Conservation (phyloP, 1,284 basidiomycete species). For the Apiotrichum sp. region DNA sequence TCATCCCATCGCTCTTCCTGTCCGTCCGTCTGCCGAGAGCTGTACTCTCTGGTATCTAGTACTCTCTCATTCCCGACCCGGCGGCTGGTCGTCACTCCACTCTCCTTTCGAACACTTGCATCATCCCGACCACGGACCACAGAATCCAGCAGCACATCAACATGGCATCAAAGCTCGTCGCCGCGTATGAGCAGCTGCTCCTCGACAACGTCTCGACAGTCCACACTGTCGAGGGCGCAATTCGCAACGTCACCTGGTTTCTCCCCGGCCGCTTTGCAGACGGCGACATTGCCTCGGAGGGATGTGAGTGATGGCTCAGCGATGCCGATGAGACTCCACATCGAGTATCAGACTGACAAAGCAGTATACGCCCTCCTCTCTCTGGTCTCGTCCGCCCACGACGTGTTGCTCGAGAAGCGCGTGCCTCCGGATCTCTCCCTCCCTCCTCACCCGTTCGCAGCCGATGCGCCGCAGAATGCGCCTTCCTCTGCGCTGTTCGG, state of each 20-base stretch:
- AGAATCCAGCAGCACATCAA: neutral
- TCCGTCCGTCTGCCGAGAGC: no score
- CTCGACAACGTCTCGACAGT: constrained; percentile 77
- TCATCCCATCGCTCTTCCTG: no score
- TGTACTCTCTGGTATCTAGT: no score
- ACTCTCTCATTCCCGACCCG: no score
- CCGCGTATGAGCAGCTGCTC: constrained; percentile 71
- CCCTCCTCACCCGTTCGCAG: constrained; percentile 49
- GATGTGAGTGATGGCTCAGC: constrained; percentile 62
- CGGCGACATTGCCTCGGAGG: constrained; percentile 86
- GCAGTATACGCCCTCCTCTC: constrained; percentile 43
- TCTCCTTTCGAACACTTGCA: no score
- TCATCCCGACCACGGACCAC: neutral
- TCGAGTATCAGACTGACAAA: no score
- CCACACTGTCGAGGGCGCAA: constrained; percentile 75
- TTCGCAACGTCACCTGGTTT: constrained; percentile 88
- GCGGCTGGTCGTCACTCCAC: no score
- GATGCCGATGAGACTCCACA: no score
- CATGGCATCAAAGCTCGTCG: constrained; percentile 19
- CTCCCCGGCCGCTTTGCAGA: constrained; percentile 93
- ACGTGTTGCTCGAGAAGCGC: constrained; percentile 67
- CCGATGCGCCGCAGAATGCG: constrained; percentile 57
- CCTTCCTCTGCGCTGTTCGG: neutral
- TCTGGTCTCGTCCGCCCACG: constrained; percentile 60
- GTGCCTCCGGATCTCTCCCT: constrained; percentile 59